Evolutionary conservation across 2,329 filamentous ascomycete species (phyloP).

Genomic region (Curvularia sp.): DNA sequence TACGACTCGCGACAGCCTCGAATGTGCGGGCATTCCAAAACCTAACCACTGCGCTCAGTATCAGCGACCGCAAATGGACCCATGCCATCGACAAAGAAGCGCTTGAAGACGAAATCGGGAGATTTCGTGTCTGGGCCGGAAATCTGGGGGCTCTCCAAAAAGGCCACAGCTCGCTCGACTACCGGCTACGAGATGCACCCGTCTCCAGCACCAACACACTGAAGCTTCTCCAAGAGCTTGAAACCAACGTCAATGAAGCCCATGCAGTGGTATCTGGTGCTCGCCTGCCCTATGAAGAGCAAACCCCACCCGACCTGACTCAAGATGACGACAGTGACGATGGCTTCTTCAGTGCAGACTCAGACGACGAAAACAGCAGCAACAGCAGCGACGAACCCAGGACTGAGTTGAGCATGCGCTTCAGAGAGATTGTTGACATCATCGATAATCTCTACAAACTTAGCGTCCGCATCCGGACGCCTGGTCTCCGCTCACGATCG

Average conservation of each 20-base stretch:
- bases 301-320: conserved; percentile 21
- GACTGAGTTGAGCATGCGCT: conserved; percentile 46
- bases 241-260: conserved; percentile 40
- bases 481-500: conserved; percentile 44
- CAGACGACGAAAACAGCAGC: conserved; percentile 32
- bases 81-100: conserved; percentile 35
- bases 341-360: conserved; percentile 38
- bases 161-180: conserved; percentile 48
- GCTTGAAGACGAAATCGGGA: conserved; percentile 48
- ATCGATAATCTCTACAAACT: conserved; percentile 50
- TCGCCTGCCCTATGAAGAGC: conserved; percentile 46
- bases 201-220: conserved; percentile 43
- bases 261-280: conserved; percentile 35
- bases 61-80: conserved; percentile 20
- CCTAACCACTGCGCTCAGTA: conserved; percentile 29
- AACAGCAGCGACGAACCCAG: conserved; percentile 28
- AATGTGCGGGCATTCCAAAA: conserved; percentile 42
- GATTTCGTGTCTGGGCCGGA: conserved; percentile 47
- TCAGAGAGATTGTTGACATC: conserved; percentile 47
- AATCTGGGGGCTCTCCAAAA: conserved; percentile 48
- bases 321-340: conserved; percentile 36
- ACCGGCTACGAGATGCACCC: conserved; percentile 48
- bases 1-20: conserved; percentile 41
- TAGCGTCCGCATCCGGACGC: conserved; percentile 47
- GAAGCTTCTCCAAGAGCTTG: conserved; percentile 45